Evolutionary conservation across 371 early-diverging fungal genomes (phyloP).

Genomic region (Nematocida parisii): DNA sequence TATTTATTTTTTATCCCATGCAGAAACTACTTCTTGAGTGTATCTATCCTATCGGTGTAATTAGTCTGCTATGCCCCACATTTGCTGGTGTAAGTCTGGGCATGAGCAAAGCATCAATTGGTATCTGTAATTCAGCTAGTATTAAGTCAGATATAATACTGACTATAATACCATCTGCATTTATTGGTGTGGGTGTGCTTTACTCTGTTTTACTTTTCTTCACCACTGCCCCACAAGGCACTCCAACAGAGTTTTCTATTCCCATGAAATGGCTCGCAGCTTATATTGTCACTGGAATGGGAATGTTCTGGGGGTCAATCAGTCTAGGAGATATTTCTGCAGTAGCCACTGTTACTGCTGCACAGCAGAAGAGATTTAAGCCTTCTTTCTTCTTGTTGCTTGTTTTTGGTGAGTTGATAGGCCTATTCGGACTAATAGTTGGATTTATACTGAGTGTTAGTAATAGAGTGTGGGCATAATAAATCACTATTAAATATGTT

Average conservation of each 20-base stretch:
- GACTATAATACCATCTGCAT: constrained; percentile 67
- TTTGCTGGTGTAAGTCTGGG: constrained; percentile 67
- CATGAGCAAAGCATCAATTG: constrained; percentile 60
- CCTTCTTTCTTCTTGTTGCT: constrained; percentile 65
- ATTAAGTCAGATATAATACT: constrained; percentile 60
- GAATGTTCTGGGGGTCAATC: constrained; percentile 62
- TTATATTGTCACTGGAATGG: constrained; percentile 63
- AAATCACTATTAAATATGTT: neutral
- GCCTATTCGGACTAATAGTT: constrained; percentile 65
- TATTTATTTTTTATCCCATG: constrained; percentile 5
- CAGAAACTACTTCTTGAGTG: neutral
- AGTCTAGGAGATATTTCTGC: constrained; percentile 65
- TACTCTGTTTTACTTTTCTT: constrained; percentile 67
- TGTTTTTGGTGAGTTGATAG: constrained; percentile 70
- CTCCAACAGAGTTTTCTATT: constrained; percentile 34
- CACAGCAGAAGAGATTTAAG: constrained; percentile 69
- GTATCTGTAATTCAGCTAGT: constrained; percentile 68
- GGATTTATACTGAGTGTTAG: constrained; percentile 59
- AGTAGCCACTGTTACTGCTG: constrained; percentile 66
- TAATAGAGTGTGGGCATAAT: constrained; percentile 4
- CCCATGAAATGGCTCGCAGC: constrained; percentile 62
- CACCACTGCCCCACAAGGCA: constrained; percentile 32
- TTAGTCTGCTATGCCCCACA: constrained; percentile 59
- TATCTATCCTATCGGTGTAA: constrained; percentile 34
- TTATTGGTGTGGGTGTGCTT: constrained; percentile 67